Evolutionary conservation across 1,284 basidiomycete genomes (phyloP).

Genomic region (Puccinia hordei): DNA sequence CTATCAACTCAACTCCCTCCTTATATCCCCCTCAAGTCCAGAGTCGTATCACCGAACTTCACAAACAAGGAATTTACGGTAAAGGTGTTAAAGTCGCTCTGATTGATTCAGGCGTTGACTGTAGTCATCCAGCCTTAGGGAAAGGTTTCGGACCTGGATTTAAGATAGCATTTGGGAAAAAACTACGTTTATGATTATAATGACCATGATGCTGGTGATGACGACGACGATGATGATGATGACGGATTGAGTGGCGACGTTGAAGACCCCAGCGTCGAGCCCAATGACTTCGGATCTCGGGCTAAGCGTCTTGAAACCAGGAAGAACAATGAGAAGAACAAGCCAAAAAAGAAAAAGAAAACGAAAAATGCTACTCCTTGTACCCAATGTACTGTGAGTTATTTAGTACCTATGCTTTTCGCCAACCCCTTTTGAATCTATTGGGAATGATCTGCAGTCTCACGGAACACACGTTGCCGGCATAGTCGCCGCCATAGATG

Average conservation of each 20-base stretch:
- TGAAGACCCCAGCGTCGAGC: too few relatives aligned
- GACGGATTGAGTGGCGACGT: neutral
- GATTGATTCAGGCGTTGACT: constrained; percentile 63
- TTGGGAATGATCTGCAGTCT: too few relatives aligned
- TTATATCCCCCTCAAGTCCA: constrained; percentile 62
- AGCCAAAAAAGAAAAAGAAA: too few relatives aligned
- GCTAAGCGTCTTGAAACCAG: too few relatives aligned
- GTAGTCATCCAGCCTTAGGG: constrained; percentile 68
- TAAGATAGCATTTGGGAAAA: constrained; percentile 67
- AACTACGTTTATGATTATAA: too few relatives aligned
- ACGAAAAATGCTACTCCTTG: too few relatives aligned
- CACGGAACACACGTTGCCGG: too few relatives aligned
- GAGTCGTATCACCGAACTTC: constrained; percentile 64
- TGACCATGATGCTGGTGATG: constrained; percentile 59
- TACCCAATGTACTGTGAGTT: too few relatives aligned
- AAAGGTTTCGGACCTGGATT: constrained; percentile 67
- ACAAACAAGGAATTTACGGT: constrained; percentile 22
- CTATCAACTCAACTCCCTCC: neutral
- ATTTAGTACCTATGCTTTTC: too few relatives aligned
- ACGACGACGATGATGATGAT: neutral
- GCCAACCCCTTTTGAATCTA: too few relatives aligned
- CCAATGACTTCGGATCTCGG: too few relatives aligned
- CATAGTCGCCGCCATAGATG: constrained; percentile 28
- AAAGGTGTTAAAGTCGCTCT: constrained; percentile 32
- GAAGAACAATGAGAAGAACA: too few relatives aligned